Evolutionary conservation across 169 alveolate genomes (phyloP), one percentile per base, ranked within the genome.

Genomic region (Plasmodium gaboni): DNA sequence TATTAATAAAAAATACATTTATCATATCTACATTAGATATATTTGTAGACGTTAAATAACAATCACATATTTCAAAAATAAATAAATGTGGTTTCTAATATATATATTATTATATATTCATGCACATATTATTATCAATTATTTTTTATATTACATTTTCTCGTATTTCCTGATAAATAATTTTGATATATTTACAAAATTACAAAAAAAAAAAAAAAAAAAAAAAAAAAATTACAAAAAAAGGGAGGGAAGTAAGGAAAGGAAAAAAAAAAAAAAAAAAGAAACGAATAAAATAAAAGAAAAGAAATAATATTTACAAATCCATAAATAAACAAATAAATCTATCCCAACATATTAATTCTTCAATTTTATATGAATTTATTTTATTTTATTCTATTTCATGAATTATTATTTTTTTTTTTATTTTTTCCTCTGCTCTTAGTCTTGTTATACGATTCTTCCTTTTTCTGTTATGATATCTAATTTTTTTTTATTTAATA

Each of bases 271-370:
- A 32, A n/a, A 19, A 19, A 19, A 19, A 0, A 19, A 19, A 19
- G 22, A 19, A 19, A 19, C 22, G 9, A 6, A 32, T 0, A 4
- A 32, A 4, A 32, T 0, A 32, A 32, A 32, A 32, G 44, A 32
- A 32, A 32, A 32, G 44, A 32, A 32, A 32, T 32, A 32, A 32
- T 63, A 46, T 60, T 67, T 76, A 61, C 48, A 28, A 74, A 64
- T 76, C 74, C 89, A 76, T 76, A 76, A 64, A 76, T 76, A 76
- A 32, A 32, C 61, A 76, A 17, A 76, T 9, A 64, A 69, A 28
- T 68, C 51, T 46, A 26, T 76, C 89, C 12, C 53, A 12, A 76
- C 15, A 76, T 57, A 63, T 53, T 13, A 19, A 32, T n/a, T 46
- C 63, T 24, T 65, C 61, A 63, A 61, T 55, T 28, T 48, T 74